Evolutionary conservation across 148 eudicot genomes (phyloP), one percentile per base, ranked within the genome.

Genomic region (Mesembryanthemum crystallinum): DNA sequence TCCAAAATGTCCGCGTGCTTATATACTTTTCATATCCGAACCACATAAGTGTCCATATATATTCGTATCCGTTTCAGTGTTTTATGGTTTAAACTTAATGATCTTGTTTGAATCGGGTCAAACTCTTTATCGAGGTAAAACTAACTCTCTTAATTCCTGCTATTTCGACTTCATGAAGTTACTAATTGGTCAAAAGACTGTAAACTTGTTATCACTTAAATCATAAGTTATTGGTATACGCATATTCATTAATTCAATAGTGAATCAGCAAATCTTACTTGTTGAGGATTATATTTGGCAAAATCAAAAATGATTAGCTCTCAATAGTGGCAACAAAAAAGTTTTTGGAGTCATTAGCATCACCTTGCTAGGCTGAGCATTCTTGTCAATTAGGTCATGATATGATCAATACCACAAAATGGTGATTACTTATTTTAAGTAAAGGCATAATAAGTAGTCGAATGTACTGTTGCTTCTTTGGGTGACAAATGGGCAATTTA

Each of bases 361-460:
- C 69, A 74, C 18, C 58, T 20, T 47, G 5, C 8, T 39, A 7
- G 29, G n/a, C 67, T 2, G 1, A 12, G 8, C 7, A 28, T 35
- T 57, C 13, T 77, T 58, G 60, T 60, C 30, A 73, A 47, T 59
- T 77, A 69, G 74, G 79, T 76, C 74, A 77, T 77, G 79, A 67
- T 14, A 39, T 45, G 28, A 73, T 37, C 15, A 59, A 27, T n/a
- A n/a, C n/a, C n/a, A 23, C 57, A 52, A 52, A 59, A 11, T 62
- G 8, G 15, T 62, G 33, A n/a, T 62, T 35, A 35, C 3, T 47
- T 23, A 64, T 64, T 49, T 76, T 76, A 29, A 73, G 68, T 77
- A 69, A 76, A 76, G 79, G 24, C 42, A 33, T 35, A 21, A 58
- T n/a, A n/a, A n/a, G n/a, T n/a, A n/a, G n/a, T n/a, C n/a, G 15